Evolutionary conservation across 768 basidiomycete species (phyloP), one percentile per base, ranked within the genome.

Genomic region (Hysterangium stoloniferum): DNA sequence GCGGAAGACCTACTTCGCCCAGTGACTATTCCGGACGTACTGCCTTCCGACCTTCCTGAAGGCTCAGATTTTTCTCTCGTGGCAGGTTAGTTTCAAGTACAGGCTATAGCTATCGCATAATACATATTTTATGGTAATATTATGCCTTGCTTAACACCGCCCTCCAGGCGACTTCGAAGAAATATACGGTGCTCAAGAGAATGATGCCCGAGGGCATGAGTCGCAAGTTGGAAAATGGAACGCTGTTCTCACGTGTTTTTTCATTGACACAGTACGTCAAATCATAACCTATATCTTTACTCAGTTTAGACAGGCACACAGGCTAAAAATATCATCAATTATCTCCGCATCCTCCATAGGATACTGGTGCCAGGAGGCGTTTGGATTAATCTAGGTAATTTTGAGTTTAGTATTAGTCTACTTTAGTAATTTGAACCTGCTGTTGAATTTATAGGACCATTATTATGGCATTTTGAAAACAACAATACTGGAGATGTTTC

Each of bases 401-500:
- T 11, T 45, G n/a, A 19, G 13, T 22, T n/a, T n/a, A n/a, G n/a
- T n/a, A n/a, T n/a, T n/a, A n/a, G 7, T 15, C 15, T 24, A 22
- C 4, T 3, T 15, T 19, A 34, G 41, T 45, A 19, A 40, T 34
- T 44, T n/a, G n/a, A n/a, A n/a, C n/a, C n/a, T n/a, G n/a, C n/a
- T n/a, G n/a, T n/a, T n/a, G n/a, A 17, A 37, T 34, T 49, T 33
- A 13, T 37, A 84, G 93, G 94, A 2, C 95, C 95, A 0, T 68
- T 95, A 1, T 68, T 97, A n/a, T 98, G 95, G 94, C 95, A 98
- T 63, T 97, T 83, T 66, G 94, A 97, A 61, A 94, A 95, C 65
- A 92, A 89, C 61, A 73, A 64, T 48, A 78, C 80, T 35, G 79
- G 81, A 55, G 90, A 95, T 56, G 75, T 80, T 0, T 91, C 88